A percentile compares a stretch with the other conserved stretches of the same genome.
These are phyloP conservation scores for Coniferiporia sulphurascens DNA, from an alignment of 1,284 basidiomycete genomes.

Conservation along the genomic window DNA sequence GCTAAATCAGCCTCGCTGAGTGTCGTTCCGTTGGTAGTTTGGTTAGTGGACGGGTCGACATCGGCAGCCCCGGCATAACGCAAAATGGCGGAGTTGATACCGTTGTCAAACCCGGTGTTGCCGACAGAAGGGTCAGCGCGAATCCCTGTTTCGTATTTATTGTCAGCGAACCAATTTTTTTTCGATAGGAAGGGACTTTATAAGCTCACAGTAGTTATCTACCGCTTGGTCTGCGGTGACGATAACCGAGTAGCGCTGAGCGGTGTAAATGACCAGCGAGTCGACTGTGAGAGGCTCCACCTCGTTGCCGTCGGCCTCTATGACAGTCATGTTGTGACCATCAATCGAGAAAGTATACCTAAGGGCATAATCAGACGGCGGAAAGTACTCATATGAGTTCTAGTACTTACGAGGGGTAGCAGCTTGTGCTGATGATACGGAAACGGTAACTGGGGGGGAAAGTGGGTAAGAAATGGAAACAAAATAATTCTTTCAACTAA, in stretches of 20 bases:
- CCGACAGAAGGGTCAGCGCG: slow-evolving; percentile 25
- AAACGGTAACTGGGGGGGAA: slow-evolving; percentile 14
- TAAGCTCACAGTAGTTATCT: slow-evolving; percentile 36
- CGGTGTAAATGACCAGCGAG: slow-evolving; percentile 29
- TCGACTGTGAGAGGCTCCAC: slow-evolving; percentile 33
- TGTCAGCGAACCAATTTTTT: background rate
- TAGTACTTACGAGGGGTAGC: slow-evolving; percentile 17
- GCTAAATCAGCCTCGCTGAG: slow-evolving; percentile 33
- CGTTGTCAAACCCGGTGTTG: slow-evolving; percentile 27
- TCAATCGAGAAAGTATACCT: slow-evolving; percentile 43
- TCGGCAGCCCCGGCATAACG: slow-evolving; percentile 27
- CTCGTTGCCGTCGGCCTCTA: slow-evolving; percentile 46
- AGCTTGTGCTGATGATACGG: slow-evolving; percentile 18
- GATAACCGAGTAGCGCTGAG: slow-evolving; percentile 34
- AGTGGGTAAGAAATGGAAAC: background rate
- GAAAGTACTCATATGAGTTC: slow-evolving; percentile 27
- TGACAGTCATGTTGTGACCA: slow-evolving; percentile 41
- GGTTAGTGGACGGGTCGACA: slow-evolving; percentile 13
- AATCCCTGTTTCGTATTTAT: slow-evolving; percentile 22
- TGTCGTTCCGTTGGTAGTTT: slow-evolving; percentile 15
- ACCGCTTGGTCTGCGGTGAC: slow-evolving; percentile 33
- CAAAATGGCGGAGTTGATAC: slow-evolving; percentile 35
- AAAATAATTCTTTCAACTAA: background rate
- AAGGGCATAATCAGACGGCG: slow-evolving; percentile 30
- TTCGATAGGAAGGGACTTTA: background rate